A percentile compares a stretch with the other conserved stretches of the same genome.
phyloP scores from a whole-genome alignment of 371 early-diverging fungal species.

The Rhizopus stolonifer region DNA sequence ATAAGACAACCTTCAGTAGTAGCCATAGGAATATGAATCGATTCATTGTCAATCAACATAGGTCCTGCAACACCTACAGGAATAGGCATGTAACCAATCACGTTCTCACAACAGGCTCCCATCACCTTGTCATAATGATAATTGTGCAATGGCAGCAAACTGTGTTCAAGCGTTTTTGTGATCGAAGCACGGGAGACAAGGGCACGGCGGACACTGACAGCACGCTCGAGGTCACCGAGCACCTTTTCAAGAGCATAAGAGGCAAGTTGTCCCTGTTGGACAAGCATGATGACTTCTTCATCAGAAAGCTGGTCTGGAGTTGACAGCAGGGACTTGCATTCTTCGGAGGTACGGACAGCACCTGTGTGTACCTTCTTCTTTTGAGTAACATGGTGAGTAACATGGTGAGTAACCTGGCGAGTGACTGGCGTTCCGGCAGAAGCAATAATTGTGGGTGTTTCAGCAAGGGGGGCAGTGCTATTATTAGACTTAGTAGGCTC shows the following conservation, averaged over 20 bases:
- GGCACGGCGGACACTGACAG: conserved; percentile 81
- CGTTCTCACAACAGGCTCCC: conserved; percentile 97
- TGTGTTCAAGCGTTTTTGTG: conserved; percentile 65
- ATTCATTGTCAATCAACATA: conserved; percentile 74
- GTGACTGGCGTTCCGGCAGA: conserved; percentile 7
- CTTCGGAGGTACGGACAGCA: conserved; percentile 61
- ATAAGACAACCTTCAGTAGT: conserved; percentile 96
- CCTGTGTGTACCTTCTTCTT: background rate
- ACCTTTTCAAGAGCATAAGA: conserved; percentile 85
- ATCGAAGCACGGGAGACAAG: conserved; percentile 71
- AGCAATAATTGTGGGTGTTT: conserved; percentile 18
- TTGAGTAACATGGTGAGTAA: background rate
- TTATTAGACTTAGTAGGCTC: conserved; percentile 50
- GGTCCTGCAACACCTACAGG: conserved; percentile 93
- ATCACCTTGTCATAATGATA: conserved; percentile 89
- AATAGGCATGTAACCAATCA: conserved; percentile 92
- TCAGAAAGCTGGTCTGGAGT: conserved; percentile 52
- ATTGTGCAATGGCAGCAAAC: conserved; percentile 72
- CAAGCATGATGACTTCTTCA: conserved; percentile 77
- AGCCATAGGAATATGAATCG: conserved; percentile 91
- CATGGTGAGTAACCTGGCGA: background rate
- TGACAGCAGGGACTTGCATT: conserved; percentile 60
- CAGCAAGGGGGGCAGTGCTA: too few relatives aligned
- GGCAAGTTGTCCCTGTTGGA: conserved; percentile 70
- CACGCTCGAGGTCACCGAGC: conserved; percentile 74